Base-by-base conservation (phyloP, 2,329 filamentous ascomycete genomes). In the Calonectria honghensis region DNA sequence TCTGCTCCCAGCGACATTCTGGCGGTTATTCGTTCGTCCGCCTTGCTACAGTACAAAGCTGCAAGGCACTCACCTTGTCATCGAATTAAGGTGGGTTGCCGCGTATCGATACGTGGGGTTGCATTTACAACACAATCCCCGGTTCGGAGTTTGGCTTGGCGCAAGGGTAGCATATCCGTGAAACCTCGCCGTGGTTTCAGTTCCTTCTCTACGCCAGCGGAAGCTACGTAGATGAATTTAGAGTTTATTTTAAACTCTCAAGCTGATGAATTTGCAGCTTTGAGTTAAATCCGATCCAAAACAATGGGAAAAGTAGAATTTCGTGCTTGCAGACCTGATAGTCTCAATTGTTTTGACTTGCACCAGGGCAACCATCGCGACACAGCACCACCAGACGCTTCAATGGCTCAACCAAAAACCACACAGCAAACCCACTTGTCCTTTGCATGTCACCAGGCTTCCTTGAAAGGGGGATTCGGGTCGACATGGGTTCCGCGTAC, bases 71-170 rank as follows among this genome's bases (percentile, higher is more conserved):
- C 39, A 63, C 24, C 14, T 63, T 24, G 14, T 32, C 52, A n/a
- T 29, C 37, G 31, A 27, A 41, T 41, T 63, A 41, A 24, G 57
- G 41, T 41, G 31, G 27, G 57, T 29, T 63, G 57, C 57, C 57
- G 57, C 35, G 57, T 63, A 63, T 63, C 57, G 57, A 63, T 63
- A 35, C 57, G 57, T 29, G 35, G 57, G 57, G 57, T 63, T 63
- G 37, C 57, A 63, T 16, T 63, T 13, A 27, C 57, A 18, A 37
- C 35, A 24, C 24, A 37, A 37, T 41, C 35, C 57, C 37, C 16
- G 35, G 57, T 31, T 63, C 24, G 13, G 27, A 29, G 14, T 24
- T 6, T 63, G 39, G 39, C 37, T 29, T 16, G 24, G 37, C 18
- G 37, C 39, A 63, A 41, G 37, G 57, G 57, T 63, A 29, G 35